Evolutionary conservation across 2,329 filamentous ascomycete species (phyloP), one percentile per base, ranked within the genome.

Genomic region (Raffaelea deltoideospora): DNA sequence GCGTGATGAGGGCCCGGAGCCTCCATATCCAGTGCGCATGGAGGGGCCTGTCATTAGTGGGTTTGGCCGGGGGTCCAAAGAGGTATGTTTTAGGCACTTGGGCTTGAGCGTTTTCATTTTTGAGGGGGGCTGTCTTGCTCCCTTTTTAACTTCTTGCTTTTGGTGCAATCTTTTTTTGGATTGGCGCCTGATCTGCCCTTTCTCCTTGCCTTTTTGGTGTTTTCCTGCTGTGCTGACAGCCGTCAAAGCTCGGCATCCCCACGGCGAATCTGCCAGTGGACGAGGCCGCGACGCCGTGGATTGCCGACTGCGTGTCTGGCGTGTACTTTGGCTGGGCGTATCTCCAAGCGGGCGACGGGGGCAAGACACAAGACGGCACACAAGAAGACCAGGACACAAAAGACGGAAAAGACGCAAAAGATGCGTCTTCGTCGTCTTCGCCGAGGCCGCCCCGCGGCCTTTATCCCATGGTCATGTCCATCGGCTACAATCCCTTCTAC

Each of bases 401-500:
- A n/a, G n/a, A n/a, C n/a, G n/a, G n/a, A n/a, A n/a, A n/a, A n/a
- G n/a, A n/a, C n/a, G n/a, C n/a, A n/a, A n/a, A n/a, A n/a, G n/a
- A n/a, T n/a, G 19, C 20, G 31, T 9, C 32, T 23, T 47, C 39
- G 39, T 22, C 24, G 21, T 35, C 30, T 13, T 19, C 38, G 36
- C 37, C 33, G 33, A 43, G 49, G 48, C 38, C 47, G 49, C 45
- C 48, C 43, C 22, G 45, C 44, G 42, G 33, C 31, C 64, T 90
- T 39, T 84, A 79, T 57, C 84, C 84, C 1, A 90, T 92, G 70
- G 86, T 93, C 46, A 82, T 95, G 78, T 84, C 76, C 42, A 88
- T 95, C 46, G 90, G 90, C 31, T 96, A 87, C 70, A 98, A 96
- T 59, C 90, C 90, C 0, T 96, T 87, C 61, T 98, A 94, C 69